Evolutionary conservation across 257 asterid genomes (phyloP).

Genomic region (Eustoma russellianum): DNA sequence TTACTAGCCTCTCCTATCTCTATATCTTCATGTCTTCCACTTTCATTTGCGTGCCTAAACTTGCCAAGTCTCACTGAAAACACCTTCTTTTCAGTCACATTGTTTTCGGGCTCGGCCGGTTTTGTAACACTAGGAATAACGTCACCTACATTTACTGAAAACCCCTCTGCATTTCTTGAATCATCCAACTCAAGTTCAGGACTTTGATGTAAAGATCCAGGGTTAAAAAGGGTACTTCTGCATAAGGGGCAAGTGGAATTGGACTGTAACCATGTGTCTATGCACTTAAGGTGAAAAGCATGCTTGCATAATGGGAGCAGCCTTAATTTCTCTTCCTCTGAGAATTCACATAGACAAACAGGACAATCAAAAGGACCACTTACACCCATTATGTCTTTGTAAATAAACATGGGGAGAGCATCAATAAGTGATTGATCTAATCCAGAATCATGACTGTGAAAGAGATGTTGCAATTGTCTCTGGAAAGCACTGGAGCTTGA

Average conservation of each 20-base stretch:
- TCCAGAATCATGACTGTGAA: constrained; percentile 77
- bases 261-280: constrained; percentile 81
- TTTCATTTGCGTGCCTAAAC: constrained; percentile 30
- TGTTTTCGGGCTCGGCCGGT: constrained; percentile 25
- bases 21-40: constrained; percentile 19
- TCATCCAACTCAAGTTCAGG: constrained; percentile 32
- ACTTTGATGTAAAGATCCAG: constrained; percentile 25
- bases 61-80: constrained; percentile 88
- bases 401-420: constrained; percentile 68
- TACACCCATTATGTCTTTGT: constrained; percentile 58
- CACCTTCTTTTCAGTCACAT: constrained; percentile 53
- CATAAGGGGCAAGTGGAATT: constrained; percentile 88
- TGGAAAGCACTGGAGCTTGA: constrained; percentile 53
- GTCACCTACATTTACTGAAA: constrained; percentile 20
- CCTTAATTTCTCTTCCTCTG: constrained; percentile 55
- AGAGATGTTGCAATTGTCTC: constrained; percentile 76
- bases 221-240: constrained; percentile 59
- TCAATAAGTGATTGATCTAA: constrained; percentile 73
- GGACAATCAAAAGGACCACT: constrained; percentile 90
- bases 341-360: constrained; percentile 79
- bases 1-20: constrained; percentile 77
- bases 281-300: constrained; percentile 84
- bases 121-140: constrained; percentile 18
- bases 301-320: constrained; percentile 76
- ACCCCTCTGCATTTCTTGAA: constrained; percentile 36